Percentiles rank a stretch among this genome's conserved stretches.
Conservation (phyloP, 2,329 filamentous ascomycete species). For the Colletotrichum horii region DNA sequence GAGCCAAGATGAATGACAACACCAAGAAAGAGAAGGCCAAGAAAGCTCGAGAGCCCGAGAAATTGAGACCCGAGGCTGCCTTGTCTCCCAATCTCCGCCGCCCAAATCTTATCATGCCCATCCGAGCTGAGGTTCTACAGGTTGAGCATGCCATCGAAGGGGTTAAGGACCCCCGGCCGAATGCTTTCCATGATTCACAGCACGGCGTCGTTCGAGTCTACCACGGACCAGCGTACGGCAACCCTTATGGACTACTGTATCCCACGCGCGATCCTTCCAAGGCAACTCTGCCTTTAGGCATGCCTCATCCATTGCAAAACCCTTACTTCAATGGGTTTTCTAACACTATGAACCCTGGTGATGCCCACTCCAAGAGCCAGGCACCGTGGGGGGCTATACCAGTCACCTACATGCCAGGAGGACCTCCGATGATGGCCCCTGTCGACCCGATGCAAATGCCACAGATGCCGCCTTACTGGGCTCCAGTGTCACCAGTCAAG, state of each 20-base stretch:
- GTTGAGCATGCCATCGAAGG: slow-evolving; percentile 61
- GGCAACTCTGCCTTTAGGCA: slow-evolving; percentile 43
- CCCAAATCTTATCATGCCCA: slow-evolving; percentile 53
- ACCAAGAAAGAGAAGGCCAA: slow-evolving; percentile 14
- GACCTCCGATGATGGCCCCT: background rate
- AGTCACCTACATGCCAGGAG: slow-evolving; percentile 5
- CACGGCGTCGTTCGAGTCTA: slow-evolving; percentile 61
- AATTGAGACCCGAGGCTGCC: slow-evolving; percentile 24
- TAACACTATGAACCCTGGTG: slow-evolving; percentile 21
- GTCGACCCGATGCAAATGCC: slow-evolving; percentile 11
- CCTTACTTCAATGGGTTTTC: slow-evolving; percentile 47
- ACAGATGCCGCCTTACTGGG: slow-evolving; percentile 5
- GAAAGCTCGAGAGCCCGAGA: slow-evolving; percentile 23
- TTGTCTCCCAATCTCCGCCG: slow-evolving; percentile 36
- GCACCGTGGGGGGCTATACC: slow-evolving; percentile 12
- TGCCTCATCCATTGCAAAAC: slow-evolving; percentile 47
- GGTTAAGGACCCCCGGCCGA: slow-evolving; percentile 59
- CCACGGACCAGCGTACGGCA: slow-evolving; percentile 61
- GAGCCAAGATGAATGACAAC: background rate
- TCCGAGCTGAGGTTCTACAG: slow-evolving; percentile 54
- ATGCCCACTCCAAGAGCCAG: slow-evolving; percentile 5
- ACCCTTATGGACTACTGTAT: slow-evolving; percentile 52
- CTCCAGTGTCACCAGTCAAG: background rate
- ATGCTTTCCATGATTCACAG: slow-evolving; percentile 62
- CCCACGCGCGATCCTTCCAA: slow-evolving; percentile 39